Evolutionary conservation across 1,284 basidiomycete genomes (phyloP).

Genomic region (Heterobasidion parviporum): DNA sequence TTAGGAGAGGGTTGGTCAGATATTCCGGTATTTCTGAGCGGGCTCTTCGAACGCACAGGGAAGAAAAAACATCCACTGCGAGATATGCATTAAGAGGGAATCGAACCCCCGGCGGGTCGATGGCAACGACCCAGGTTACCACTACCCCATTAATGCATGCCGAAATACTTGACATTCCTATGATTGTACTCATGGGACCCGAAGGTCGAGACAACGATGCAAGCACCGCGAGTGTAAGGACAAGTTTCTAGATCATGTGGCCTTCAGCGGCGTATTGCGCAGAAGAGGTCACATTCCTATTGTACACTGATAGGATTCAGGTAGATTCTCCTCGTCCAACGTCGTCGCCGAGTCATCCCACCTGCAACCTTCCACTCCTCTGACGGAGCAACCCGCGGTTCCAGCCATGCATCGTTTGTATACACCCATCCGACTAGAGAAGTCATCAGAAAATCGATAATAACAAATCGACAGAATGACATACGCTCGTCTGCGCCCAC

Average conservation of each 20-base stretch:
- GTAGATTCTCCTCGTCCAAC: conserved; percentile 63
- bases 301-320: conserved; percentile 16
- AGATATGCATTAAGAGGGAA: conserved; percentile 63
- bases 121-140: conserved; percentile 46
- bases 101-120: conserved; percentile 71
- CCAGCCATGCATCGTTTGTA: conserved; percentile 64
- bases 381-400: conserved; percentile 31
- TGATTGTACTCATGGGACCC: neutral
- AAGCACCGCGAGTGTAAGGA: neutral
- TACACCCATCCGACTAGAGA: conserved; percentile 67
- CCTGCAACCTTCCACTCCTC: conserved; percentile 32
- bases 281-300: neutral
- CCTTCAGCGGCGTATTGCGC: neutral
- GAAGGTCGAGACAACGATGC: too few species aligned
- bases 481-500: conserved; percentile 39
- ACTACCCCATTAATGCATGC: conserved; percentile 37
- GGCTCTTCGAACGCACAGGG: neutral
- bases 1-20: too few species aligned
- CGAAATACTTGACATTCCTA: neutral
- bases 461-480: conserved; percentile 3
- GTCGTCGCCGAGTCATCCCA: conserved; percentile 52
- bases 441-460: neutral
- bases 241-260: neutral
- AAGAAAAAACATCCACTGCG: neutral
- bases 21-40: too few species aligned